These are phyloP conservation scores for Dillenia suffruticosa DNA, from an alignment of 164 flowering plant species.

Conservation along the genomic window DNA sequence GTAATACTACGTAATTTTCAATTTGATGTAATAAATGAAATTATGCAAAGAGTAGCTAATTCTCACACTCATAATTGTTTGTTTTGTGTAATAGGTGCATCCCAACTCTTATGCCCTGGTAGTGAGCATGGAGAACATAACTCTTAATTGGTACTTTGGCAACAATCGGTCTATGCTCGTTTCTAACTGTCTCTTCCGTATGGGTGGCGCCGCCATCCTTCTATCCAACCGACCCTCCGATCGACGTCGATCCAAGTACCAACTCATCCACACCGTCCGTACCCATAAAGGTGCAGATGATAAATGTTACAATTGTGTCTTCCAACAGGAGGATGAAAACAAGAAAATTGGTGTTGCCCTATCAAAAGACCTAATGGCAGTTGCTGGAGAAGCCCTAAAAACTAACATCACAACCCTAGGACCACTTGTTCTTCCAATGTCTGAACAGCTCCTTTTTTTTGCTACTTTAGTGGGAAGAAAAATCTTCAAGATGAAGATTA, in stretches of 20 bases:
- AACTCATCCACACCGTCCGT: constrained; percentile 73
- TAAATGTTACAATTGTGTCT: constrained; percentile 52
- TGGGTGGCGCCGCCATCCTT: constrained; percentile 89
- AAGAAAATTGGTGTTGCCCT: constrained; percentile 53
- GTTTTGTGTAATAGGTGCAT: constrained; percentile 39
- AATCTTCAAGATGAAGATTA: constrained; percentile 52
- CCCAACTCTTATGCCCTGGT: constrained; percentile 75
- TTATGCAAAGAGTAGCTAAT: no score
- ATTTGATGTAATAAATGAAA: no score
- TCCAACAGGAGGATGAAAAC: constrained; percentile 58
- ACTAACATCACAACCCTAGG: constrained; percentile 79
- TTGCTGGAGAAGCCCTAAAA: constrained; percentile 78
- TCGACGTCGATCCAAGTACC: constrained; percentile 68
- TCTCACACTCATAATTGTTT: no score
- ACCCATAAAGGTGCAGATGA: constrained; percentile 80
- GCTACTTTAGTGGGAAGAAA: constrained; percentile 49
- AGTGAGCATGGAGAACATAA: constrained; percentile 87
- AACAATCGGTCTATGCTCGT: constrained; percentile 83
- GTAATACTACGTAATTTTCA: no score
- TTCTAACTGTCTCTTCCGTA: constrained; percentile 80
- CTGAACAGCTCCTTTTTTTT: constrained; percentile 71
- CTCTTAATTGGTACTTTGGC: constrained; percentile 83
- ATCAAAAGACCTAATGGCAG: constrained; percentile 74
- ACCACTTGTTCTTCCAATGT: constrained; percentile 76
- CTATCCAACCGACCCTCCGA: constrained; percentile 65